Percentiles rank a stretch among this genome's conserved stretches.
phyloP scores from a whole-genome alignment of 495 filamentous ascomycete species.

The Evernia prunastri region DNA sequence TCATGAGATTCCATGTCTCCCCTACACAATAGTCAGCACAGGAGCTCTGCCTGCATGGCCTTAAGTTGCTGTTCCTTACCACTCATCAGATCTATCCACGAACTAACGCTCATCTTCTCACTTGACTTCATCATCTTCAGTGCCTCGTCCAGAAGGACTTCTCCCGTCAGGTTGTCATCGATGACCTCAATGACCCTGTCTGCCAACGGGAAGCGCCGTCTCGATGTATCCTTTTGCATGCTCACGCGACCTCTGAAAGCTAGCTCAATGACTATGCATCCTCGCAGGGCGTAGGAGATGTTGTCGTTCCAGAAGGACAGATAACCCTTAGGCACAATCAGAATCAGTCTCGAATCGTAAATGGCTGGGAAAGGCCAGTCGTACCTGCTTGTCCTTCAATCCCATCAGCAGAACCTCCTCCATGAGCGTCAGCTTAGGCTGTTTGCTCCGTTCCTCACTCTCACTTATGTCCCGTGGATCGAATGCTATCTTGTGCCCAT shows the following conservation, averaged over 20 bases:
- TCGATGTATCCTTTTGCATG: slow-evolving; percentile 95
- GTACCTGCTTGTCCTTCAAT: slow-evolving; percentile 96
- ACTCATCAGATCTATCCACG: slow-evolving; percentile 98
- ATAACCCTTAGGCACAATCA: slow-evolving; percentile 61
- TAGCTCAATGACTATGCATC: slow-evolving; percentile 95
- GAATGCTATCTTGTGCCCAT: slow-evolving; percentile 97
- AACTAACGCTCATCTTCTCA: slow-evolving; percentile 98
- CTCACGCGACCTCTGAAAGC: slow-evolving; percentile 93
- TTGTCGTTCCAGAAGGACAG: slow-evolving; percentile 99
- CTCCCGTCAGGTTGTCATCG: slow-evolving; percentile 93
- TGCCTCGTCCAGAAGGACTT: slow-evolving; percentile 95
- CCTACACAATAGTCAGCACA: slow-evolving; percentile 47
- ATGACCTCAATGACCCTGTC: slow-evolving; percentile 94
- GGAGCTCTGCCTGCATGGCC: slow-evolving; percentile 12
- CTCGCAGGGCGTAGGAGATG: slow-evolving; percentile 93
- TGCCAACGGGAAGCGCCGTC: slow-evolving; percentile 83
- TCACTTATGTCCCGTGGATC: slow-evolving; percentile 96
- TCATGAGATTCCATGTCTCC: slow-evolving; percentile 99
- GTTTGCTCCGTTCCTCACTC: slow-evolving; percentile 91
- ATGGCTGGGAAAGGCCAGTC: slow-evolving; percentile 15
- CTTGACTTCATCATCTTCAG: slow-evolving; percentile 99
- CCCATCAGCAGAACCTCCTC: slow-evolving; percentile 93
- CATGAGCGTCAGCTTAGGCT: slow-evolving; percentile 97
- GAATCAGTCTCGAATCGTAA: slow-evolving; percentile 5
- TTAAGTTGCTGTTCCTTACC: slow-evolving; percentile 50